phyloP scores from a whole-genome alignment of 2,329 filamentous ascomycete species.

The Microcyclosporella mali region DNA sequence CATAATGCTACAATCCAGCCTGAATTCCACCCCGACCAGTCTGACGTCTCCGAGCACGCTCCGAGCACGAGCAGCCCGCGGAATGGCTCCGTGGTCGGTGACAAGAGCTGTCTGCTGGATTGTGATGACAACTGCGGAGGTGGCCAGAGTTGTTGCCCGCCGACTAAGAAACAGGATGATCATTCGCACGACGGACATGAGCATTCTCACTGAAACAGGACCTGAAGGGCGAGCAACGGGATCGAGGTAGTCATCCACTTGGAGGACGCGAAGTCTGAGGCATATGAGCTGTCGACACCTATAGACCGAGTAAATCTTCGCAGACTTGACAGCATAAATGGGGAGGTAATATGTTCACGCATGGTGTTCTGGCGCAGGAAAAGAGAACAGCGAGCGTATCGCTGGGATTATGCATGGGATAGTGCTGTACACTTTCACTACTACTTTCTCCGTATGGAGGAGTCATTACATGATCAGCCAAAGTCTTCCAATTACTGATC shows the following conservation, averaged over 20 bases:
- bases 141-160: constrained; percentile 38
- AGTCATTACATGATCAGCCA: too few species aligned
- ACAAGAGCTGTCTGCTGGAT: constrained; percentile 39
- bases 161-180: constrained; percentile 14
- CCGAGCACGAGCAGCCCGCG: constrained; percentile 24
- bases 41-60: constrained; percentile 31
- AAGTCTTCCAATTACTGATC: too few species aligned
- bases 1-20: constrained; percentile 97
- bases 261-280: neutral
- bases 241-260: too few species aligned
- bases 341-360: neutral
- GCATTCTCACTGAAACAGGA: constrained; percentile 11
- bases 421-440: too few species aligned
- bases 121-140: constrained; percentile 40
- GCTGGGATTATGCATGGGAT: too few species aligned
- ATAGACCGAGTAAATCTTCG: neutral
- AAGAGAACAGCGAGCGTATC: neutral
- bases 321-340: neutral
- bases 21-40: constrained; percentile 52
- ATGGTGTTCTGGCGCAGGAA: constrained; percentile 2
- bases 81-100: constrained; percentile 26
- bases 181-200: constrained; percentile 13
- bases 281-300: neutral
- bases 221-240: neutral
- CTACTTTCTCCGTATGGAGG: too few species aligned